phyloP scores from a whole-genome alignment of 305 asterid species.

The Salvia sclarea region DNA sequence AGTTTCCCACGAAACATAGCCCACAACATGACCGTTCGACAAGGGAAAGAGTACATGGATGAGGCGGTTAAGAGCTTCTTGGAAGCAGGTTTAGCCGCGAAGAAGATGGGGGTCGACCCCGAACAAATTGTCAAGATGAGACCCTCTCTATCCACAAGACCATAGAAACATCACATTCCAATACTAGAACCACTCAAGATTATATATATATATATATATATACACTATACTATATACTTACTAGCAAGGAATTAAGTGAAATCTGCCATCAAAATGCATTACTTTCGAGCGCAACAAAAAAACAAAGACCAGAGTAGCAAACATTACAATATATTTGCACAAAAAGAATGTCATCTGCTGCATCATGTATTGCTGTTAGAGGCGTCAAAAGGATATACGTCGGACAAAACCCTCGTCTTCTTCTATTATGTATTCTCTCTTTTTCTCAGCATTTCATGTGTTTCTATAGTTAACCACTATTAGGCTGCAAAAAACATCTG shows the following conservation, averaged over 20 bases:
- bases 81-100: conserved; percentile 70
- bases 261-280: neutral
- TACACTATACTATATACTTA: neutral
- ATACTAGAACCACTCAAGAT: neutral
- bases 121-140: conserved; percentile 79
- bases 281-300: neutral
- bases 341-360: conserved; percentile 21
- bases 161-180: conserved; percentile 1
- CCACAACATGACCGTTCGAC: conserved; percentile 60
- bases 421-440: conserved; percentile 31
- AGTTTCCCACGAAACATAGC: conserved; percentile 53
- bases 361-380: conserved; percentile 19
- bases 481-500: conserved; percentile 21
- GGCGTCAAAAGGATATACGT: conserved; percentile 18
- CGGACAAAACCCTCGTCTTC: conserved; percentile 30
- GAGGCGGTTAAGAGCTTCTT: conserved; percentile 65
- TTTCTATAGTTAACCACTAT: conserved; percentile 32
- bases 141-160: conserved; percentile 75
- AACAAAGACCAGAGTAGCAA: neutral
- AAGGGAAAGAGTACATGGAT: conserved; percentile 71
- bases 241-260: neutral
- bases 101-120: conserved; percentile 56
- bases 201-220: neutral
- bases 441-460: conserved; percentile 11
- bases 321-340: conserved; percentile 16